phyloP scores from a whole-genome alignment of 2,329 filamentous ascomycete genomes.

The Trichoderma arundinaceum region DNA sequence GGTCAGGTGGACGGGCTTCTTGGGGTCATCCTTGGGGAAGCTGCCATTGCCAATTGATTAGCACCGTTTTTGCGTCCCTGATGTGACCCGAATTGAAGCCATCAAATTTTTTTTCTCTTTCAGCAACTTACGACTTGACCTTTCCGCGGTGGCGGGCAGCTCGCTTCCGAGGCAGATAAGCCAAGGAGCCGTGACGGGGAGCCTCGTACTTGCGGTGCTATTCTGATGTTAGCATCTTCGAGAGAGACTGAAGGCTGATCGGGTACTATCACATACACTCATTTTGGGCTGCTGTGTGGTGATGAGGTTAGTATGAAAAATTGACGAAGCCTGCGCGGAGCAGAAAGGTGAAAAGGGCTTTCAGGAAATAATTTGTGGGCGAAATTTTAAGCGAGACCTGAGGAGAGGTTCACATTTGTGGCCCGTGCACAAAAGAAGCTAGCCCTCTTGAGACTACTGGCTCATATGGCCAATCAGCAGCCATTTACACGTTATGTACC shows the following conservation, averaged over 20 bases:
- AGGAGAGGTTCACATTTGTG: constrained; percentile 36
- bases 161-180: constrained; percentile 88
- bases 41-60: constrained; percentile 54
- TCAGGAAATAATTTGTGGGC: constrained; percentile 44
- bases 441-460: constrained; percentile 13
- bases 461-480: not conserved
- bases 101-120: not conserved
- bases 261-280: constrained; percentile 45
- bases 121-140: constrained; percentile 84
- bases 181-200: constrained; percentile 93
- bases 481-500: no score
- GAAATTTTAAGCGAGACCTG: constrained; percentile 49
- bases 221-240: constrained; percentile 36
- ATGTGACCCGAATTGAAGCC: not conserved
- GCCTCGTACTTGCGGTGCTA: constrained; percentile 72
- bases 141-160: constrained; percentile 93
- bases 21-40: constrained; percentile 99
- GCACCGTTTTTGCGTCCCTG: constrained; percentile 30
- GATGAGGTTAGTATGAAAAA: constrained; percentile 47
- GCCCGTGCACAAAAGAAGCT: constrained; percentile 36
- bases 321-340: constrained; percentile 44
- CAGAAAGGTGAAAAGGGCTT: constrained; percentile 40
- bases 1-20: constrained; percentile 99
- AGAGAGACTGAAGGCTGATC: not conserved
- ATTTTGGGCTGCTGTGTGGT: constrained; percentile 49